phyloP scores from a whole-genome alignment of 257 asterid species.

The Echites panduratus region DNA sequence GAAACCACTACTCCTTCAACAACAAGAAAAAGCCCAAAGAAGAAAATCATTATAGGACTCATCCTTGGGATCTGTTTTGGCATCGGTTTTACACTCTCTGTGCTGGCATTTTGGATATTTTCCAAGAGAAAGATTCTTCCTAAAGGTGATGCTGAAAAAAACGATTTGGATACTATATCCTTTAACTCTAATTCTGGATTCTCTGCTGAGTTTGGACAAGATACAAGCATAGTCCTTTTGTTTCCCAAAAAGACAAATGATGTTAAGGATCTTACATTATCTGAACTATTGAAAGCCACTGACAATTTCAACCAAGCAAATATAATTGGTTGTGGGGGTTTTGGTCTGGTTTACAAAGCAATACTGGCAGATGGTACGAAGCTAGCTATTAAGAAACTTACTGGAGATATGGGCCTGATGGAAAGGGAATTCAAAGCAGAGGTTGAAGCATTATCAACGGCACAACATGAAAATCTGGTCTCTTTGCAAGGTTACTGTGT shows the following conservation, averaged over 20 bases:
- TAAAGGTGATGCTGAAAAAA: constrained; percentile 43
- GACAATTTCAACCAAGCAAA: constrained; percentile 83
- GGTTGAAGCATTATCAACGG: constrained; percentile 89
- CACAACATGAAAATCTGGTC: constrained; percentile 83
- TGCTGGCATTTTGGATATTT: constrained; percentile 58
- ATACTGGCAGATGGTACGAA: constrained; percentile 59
- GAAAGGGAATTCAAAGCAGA: constrained; percentile 96
- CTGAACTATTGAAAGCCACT: constrained; percentile 79
- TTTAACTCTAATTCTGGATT: constrained; percentile 65
- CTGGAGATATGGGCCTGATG: constrained; percentile 95
- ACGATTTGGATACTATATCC: constrained; percentile 47
- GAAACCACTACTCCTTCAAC: constrained; percentile 20
- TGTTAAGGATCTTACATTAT: constrained; percentile 57
- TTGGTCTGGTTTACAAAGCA: constrained; percentile 89
- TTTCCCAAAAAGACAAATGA: constrained; percentile 58
- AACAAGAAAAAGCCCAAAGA: constrained; percentile 37
- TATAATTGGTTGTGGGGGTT: constrained; percentile 94
- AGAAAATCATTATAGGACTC: constrained; percentile 58
- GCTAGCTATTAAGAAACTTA: constrained; percentile 86
- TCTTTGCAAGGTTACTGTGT: constrained; percentile 86
- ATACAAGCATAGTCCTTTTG: constrained; percentile 62
- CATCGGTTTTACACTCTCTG: constrained; percentile 44
- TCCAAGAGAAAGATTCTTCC: constrained; percentile 59
- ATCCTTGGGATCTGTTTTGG: constrained; percentile 62
- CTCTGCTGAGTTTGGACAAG: constrained; percentile 54